Evolutionary conservation across 441 rosid species (phyloP).

Genomic region (Omphalea diandra): DNA sequence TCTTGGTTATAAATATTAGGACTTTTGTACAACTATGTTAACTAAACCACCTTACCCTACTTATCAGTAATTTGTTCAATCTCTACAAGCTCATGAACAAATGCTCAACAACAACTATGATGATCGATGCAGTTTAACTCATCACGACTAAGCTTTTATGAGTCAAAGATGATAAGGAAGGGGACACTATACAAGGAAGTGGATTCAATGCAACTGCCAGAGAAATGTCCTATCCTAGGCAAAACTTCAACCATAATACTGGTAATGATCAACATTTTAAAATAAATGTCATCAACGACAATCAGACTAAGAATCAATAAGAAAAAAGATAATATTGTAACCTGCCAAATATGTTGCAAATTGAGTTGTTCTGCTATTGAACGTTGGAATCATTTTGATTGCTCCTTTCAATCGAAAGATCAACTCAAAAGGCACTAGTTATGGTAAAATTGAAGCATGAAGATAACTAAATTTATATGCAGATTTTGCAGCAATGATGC

Average conservation of each 20-base stretch:
- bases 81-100: not conserved
- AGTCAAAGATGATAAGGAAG: not conserved
- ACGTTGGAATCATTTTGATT: too few species aligned
- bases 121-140: not conserved
- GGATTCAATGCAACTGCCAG: not conserved
- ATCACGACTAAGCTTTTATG: not conserved
- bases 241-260: not conserved
- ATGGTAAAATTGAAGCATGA: not conserved
- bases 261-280: not conserved
- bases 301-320: not conserved
- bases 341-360: not conserved
- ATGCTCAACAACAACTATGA: not conserved
- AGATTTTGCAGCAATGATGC: not conserved
- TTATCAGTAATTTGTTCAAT: not conserved
- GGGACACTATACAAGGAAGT: not conserved
- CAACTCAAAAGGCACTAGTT: not conserved
- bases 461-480: not conserved
- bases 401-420: not conserved
- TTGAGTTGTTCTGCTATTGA: not conserved
- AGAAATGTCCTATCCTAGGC: not conserved
- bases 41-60: not conserved
- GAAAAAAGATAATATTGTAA: not conserved
- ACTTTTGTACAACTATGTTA: too few species aligned
- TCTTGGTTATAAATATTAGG: too few species aligned
- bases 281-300: not conserved